Evolutionary conservation across 1,284 basidiomycete genomes (phyloP).

Genomic region (Lentinus polychrous): DNA sequence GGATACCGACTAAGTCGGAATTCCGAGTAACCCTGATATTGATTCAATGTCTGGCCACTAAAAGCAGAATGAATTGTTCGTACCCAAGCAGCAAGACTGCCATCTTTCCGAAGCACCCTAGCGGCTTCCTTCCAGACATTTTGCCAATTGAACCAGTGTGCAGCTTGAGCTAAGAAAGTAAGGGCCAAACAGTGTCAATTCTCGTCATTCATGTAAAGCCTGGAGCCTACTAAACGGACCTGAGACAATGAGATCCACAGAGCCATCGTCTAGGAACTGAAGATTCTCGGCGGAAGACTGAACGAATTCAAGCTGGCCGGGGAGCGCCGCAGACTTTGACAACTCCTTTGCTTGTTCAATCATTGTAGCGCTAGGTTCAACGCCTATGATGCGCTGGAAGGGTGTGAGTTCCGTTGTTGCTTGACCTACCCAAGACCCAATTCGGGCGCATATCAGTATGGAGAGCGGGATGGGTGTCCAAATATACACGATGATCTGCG

Average conservation of each 20-base stretch:
- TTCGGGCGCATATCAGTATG: not conserved
- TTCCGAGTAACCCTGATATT: conserved; percentile 67
- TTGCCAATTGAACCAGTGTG: conserved; percentile 83
- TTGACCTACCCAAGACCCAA: conserved; percentile 41
- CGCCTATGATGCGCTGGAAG: conserved; percentile 60
- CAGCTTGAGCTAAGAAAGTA: conserved; percentile 58
- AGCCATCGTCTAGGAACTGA: conserved; percentile 41
- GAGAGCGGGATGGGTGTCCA: conserved; percentile 1
- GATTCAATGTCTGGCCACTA: not conserved
- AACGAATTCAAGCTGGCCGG: conserved; percentile 35
- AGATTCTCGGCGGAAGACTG: conserved; percentile 55
- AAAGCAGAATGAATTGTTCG: conserved; percentile 13
- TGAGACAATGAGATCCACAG: conserved; percentile 70
- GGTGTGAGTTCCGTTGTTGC: conserved; percentile 56
- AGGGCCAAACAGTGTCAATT: not conserved
- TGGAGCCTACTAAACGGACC: conserved; percentile 33
- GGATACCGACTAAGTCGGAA: conserved; percentile 63
- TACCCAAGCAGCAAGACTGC: conserved; percentile 76
- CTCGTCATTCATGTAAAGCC: not conserved
- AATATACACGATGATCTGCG: conserved; percentile 10
- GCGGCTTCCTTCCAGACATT: conserved; percentile 66
- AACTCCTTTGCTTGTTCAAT: conserved; percentile 50
- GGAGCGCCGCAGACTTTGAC: conserved; percentile 17
- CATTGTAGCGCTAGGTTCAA: conserved; percentile 76
- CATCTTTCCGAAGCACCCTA: conserved; percentile 58